Evolutionary conservation across 108 stramenopile genomes (phyloP), one percentile per base, ranked within the genome.

Genomic region (Discostella pseudostelligera): DNA sequence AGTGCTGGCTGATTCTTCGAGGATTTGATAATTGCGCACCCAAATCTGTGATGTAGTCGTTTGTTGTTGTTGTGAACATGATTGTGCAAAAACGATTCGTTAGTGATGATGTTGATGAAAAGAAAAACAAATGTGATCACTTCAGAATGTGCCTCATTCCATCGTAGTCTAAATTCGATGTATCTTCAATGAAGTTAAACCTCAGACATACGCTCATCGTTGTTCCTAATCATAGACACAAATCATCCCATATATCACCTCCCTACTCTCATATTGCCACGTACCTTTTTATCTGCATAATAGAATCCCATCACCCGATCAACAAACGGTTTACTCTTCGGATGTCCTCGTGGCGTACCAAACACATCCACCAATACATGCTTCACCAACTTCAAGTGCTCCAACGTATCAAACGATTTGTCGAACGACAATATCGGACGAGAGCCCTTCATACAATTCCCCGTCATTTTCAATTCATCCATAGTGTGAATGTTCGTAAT

Each of bases 401-500:
- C 76, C 14, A 79, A 19, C 17, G 57, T 61, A 10, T 87, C 78
- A 72, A 98, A 99, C 11, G 83, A 66, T 19, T 78, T 77, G 75
- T 97, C 97, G 74, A 99, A 99, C 39, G 94, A 83, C 42, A 99
- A 78, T 8, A 99, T 72, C 9, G 99, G 97, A 54, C 99, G 92
- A 54, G 95, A 95, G 8, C 98, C 95, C 66, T 81, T 86, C 86
- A 95, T 87, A 73, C 96, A 96, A 72, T 99, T 99, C 9, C 99
- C 99, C 19, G 97, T 97, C 25, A 99, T 74, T 60, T 87, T 84
- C 22, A 99, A 84, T 79, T 99, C 99, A 80, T 99, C 99, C 98
- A 99, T 98, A 43, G 99, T 99, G 76, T 99, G 99, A 49, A 98
- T 86, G 80, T 99, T 99, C 17, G 91, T 79, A 2, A 99, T 81